Base-by-base conservation (phyloP, 2,329 filamentous ascomycete genomes). In the Pleoardoris graminearum region DNA sequence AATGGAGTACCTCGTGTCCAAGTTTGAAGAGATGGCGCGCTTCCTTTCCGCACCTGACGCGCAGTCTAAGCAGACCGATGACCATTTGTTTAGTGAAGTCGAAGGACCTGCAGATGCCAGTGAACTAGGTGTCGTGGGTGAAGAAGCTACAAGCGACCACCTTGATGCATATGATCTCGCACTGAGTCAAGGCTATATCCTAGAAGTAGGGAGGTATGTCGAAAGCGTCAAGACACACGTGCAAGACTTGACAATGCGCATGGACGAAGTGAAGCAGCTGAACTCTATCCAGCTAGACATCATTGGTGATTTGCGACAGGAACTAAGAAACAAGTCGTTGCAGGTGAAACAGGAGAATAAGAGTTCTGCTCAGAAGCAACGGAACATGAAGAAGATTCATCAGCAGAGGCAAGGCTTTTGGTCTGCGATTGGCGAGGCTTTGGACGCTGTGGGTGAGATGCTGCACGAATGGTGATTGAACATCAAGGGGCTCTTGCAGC, bases 231-330 rank as follows among this genome's bases (percentile, higher is more conserved):
- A 61, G 41, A 62, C 56, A 19, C 56, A 63, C 25, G 62, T 65
- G 3, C 46, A 58, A 25, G 66, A 70, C 29, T 46, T 71, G 38
- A 61, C 62, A 25, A 60, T 54, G 58, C 58, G 69, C 21, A 55
- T 71, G n/a, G 68, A 70, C 7, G 70, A 72, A 53, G 57, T 67
- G 38, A 69, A 68, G 50, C 60, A 64, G 17, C 51, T 72, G 37
- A 71, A 72, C 38, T 55, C 55, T 30, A 69, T 71, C 25, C 66
- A 69, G 27, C 47, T 65, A 19, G 69, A 70, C 25, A 62, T 70
- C 55, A 71, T 72, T 43, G 39, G 56, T 21, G 62, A 69, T 16
- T 42, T 72, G 39, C 58, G 68, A 4, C 50, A 46, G 12, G 62
- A 70, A 25, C 57, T 68, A 55, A 55, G 50, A 25, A 36, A 30